phyloP scores from a whole-genome alignment of 768 basidiomycete genomes.

The Omphalotus guepiniiformis region DNA sequence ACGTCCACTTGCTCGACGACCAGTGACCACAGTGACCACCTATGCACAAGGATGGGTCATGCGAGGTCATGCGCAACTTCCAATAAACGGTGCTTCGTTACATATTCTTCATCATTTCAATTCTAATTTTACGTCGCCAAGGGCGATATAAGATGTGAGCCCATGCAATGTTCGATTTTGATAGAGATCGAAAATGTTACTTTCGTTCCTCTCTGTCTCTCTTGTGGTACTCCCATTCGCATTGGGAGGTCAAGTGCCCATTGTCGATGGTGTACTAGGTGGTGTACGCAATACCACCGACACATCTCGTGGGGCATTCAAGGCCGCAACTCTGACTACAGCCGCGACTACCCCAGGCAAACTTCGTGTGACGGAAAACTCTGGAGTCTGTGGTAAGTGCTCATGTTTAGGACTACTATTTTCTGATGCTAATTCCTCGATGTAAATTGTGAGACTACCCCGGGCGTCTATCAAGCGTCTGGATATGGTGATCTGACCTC shows the following conservation, averaged over 20 bases:
- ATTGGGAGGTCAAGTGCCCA: conserved; percentile 12
- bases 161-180: too few relatives aligned
- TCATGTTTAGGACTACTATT: background rate
- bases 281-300: conserved; percentile 1
- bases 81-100: too few relatives aligned
- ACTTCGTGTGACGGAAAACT: conserved; percentile 55
- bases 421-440: background rate
- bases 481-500: conserved; percentile 60
- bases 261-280: conserved; percentile 11
- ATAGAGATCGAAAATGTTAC: conserved; percentile 1
- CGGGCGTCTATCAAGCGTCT: conserved; percentile 57
- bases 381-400: conserved; percentile 52
- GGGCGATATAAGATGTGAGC: too few relatives aligned
- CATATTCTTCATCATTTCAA: too few relatives aligned
- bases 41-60: too few relatives aligned
- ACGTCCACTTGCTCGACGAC: too few relatives aligned
- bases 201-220: background rate
- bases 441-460: conserved; percentile 60
- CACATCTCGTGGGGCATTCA: background rate
- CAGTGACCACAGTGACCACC: too few relatives aligned
- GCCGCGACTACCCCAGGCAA: conserved; percentile 17
- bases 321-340: conserved; percentile 1
- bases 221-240: background rate
- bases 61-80: too few relatives aligned
- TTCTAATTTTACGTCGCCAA: too few relatives aligned